Percentiles rank a stretch among this genome's conserved stretches.
Evolutionary conservation across 345 rosid species (phyloP).

Genomic region (Lepidium sativum): DNA sequence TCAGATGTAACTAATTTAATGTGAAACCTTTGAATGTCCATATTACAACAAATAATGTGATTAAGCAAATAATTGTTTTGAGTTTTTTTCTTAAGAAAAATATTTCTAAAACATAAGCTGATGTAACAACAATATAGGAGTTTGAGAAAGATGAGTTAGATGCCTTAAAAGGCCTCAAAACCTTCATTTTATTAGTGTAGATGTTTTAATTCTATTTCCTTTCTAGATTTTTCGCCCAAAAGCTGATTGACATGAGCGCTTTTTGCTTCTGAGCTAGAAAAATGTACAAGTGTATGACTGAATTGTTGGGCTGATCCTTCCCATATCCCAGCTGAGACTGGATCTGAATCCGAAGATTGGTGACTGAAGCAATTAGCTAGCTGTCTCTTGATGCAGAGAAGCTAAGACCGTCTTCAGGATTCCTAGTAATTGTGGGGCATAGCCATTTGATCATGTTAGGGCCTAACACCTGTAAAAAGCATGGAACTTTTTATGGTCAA

Average conservation of each 20-base stretch:
- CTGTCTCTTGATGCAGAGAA: constrained; percentile 44
- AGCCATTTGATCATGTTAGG: constrained; percentile 72
- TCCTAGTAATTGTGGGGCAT: constrained; percentile 50
- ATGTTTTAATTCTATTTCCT: neutral
- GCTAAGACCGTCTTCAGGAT: constrained; percentile 57
- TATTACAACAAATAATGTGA: too few species aligned
- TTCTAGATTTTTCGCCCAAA: neutral
- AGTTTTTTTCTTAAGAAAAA: too few species aligned
- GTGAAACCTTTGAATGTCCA: too few species aligned
- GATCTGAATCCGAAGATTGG: neutral
- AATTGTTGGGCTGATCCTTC: neutral
- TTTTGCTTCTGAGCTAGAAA: neutral
- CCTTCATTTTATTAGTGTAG: too few species aligned
- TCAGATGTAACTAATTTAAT: too few species aligned
- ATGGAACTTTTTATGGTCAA: constrained; percentile 2
- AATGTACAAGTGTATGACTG: constrained; percentile 18
- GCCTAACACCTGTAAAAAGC: constrained; percentile 59
- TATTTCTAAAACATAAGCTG: too few species aligned
- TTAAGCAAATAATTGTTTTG: too few species aligned
- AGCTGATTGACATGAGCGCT: neutral
- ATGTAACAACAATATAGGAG: too few species aligned
- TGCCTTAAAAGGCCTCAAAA: too few species aligned
- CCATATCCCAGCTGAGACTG: neutral
- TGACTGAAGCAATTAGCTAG: constrained; percentile 10
- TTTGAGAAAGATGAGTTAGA: too few species aligned